These are phyloP conservation scores for Ceratocystiopsis brevicomis DNA, from an alignment of 2,329 filamentous ascomycete species.

Conservation along the genomic window DNA sequence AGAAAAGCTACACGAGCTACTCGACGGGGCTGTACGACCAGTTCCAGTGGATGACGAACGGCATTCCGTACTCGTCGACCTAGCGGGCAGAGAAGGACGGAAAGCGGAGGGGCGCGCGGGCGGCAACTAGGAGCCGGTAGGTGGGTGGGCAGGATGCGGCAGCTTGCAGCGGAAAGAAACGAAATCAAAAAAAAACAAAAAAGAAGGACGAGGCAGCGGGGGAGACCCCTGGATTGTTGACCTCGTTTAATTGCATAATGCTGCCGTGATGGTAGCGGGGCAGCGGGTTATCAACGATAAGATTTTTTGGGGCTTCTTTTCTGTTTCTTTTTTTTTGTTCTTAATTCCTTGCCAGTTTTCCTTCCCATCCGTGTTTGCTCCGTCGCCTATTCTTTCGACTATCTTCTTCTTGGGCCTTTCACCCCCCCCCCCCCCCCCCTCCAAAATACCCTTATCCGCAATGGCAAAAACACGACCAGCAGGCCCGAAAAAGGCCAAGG, in stretches of 20 bases:
- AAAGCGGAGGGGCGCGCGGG: neutral
- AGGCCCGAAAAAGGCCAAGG: conserved; percentile 5
- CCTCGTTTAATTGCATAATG: too few relatives aligned
- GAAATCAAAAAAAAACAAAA: too few relatives aligned
- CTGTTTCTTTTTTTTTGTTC: too few relatives aligned
- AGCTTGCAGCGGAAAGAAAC: too few relatives aligned
- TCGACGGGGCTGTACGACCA: conserved; percentile 93
- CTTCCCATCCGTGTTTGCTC: neutral
- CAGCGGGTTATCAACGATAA: conserved; percentile 6
- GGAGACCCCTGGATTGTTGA: too few relatives aligned
- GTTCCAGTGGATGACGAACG: conserved; percentile 44
- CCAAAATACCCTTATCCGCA: neutral
- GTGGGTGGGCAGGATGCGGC: too few relatives aligned
- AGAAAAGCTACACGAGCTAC: conserved; percentile 77
- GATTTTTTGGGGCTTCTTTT: conserved; percentile 1
- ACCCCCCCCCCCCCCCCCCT: too few relatives aligned
- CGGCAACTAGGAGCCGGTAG: too few relatives aligned
- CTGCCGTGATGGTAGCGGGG: too few relatives aligned
- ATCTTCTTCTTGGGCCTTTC: neutral
- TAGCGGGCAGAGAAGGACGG: conserved; percentile 1
- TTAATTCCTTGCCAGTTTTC: neutral
- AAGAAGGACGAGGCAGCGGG: too few relatives aligned
- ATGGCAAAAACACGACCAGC: conserved; percentile 10
- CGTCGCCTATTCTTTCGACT: neutral
- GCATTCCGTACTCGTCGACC: conserved; percentile 10